Evolutionary conservation across 2,329 filamentous ascomycete genomes (phyloP), one percentile per base, ranked within the genome.

Genomic region (Waltergamsia citrina): DNA sequence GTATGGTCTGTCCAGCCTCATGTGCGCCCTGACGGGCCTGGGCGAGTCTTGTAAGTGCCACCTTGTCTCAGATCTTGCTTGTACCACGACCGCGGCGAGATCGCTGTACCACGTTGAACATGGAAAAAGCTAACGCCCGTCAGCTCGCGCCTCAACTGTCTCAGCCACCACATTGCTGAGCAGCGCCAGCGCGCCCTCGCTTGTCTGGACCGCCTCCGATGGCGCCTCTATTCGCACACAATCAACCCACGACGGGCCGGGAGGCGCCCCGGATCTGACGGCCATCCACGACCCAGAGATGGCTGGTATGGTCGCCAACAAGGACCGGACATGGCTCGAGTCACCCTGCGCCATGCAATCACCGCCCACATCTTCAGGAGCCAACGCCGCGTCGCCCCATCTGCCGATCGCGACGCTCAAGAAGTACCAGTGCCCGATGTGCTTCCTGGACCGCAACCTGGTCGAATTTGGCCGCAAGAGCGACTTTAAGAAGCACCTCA

Each of bases 401-500:
- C 52, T 58, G 14, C 48, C 55, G 20, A 48, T 54, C 32, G 54
- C 56, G 16, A 58, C 59, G 12, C 54, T 53, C 16, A 60, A 62
- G 40, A 62, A 60, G 40, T 60, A 61, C 29, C 57, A 65, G 45
- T 65, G 62, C 42, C 62, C 61, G 19, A 60, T 65, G 50, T 65
- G 62, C 46, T 63, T 59, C 39, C 45, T 64, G 27, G 60, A 65
- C 46, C 59, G 58, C 47, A 64, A 63, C 41, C 54, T 54, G 12
- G 61, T 65, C 17, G 61, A 61, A 23, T 65, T 65, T 32, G 61
- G 61, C 23, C 56, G 62, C 38, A 65, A 65, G 48, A 63, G 59
- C 43, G 62, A 65, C 42, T 64, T 65, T 44, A 65, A 65, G 52
- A 65, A 65, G 50, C 62, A 65, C 41, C 48, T 65, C n/a, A 59